phyloP scores from a whole-genome alignment of 1,284 basidiomycete species.

The Schizophyllum amplum region DNA sequence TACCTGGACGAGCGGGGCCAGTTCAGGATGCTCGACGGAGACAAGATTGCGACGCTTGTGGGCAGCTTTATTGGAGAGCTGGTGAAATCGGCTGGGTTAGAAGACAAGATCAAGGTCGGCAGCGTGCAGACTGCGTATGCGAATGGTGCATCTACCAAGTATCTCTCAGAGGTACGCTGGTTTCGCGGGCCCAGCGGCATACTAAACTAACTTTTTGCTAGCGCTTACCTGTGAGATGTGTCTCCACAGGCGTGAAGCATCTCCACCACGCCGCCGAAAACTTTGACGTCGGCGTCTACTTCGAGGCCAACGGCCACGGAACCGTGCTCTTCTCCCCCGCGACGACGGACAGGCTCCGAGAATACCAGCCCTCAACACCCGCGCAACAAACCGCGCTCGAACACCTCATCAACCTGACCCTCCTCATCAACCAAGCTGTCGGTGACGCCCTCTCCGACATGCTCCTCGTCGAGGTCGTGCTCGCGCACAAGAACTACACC shows the following conservation, averaged over 20 bases:
- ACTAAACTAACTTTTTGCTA: conserved; percentile 22
- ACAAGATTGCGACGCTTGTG: conserved; percentile 95
- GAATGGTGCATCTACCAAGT: conserved; percentile 95
- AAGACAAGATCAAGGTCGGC: conserved; percentile 70
- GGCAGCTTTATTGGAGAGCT: conserved; percentile 92
- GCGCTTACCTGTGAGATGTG: conserved; percentile 92
- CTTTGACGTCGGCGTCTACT: conserved; percentile 95
- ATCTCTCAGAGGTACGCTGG: conserved; percentile 63
- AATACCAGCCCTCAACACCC: conserved; percentile 68
- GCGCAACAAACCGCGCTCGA: conserved; percentile 74
- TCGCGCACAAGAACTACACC: conserved; percentile 81
- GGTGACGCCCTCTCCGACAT: conserved; percentile 97
- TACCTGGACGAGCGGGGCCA: conserved; percentile 72
- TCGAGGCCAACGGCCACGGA: conserved; percentile 98
- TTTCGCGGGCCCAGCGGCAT: conserved; percentile 1
- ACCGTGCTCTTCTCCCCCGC: conserved; percentile 89
- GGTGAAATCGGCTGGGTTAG: conserved; percentile 77
- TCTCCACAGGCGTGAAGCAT: conserved; percentile 96
- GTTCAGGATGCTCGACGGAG: conserved; percentile 95
- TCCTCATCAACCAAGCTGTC: conserved; percentile 97
- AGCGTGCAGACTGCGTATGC: conserved; percentile 99
- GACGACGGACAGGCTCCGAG: conserved; percentile 53
- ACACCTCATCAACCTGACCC: conserved; percentile 69
- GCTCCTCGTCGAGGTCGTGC: conserved; percentile 90
- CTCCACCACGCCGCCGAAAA: conserved; percentile 95